Conservation (phyloP, 768 basidiomycete genomes). For the Naganishia antarctica region DNA sequence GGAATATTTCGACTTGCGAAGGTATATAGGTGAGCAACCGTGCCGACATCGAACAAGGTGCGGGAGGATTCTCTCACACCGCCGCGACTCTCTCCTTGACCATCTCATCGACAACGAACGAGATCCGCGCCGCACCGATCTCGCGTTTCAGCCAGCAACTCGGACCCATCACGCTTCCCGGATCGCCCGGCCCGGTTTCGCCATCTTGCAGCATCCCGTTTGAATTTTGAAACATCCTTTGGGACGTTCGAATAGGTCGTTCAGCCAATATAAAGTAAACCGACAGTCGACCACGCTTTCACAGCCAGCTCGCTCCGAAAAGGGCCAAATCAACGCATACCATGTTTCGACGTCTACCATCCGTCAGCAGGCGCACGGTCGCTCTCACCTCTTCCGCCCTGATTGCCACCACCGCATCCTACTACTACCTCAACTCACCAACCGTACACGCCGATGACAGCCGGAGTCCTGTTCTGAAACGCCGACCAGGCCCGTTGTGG, state of each 20-base stretch:
- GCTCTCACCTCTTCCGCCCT: slow-evolving; percentile 23
- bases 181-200: slow-evolving; percentile 21
- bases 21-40: slow-evolving; percentile 1
- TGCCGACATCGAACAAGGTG: no score
- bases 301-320: background rate
- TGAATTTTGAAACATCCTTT: background rate
- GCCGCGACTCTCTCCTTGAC: background rate
- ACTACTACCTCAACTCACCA: slow-evolving; percentile 28
- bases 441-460: slow-evolving; percentile 13
- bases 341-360: slow-evolving; percentile 26
- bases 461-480: slow-evolving; percentile 41
- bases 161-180: background rate
- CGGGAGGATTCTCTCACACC: slow-evolving; percentile 5
- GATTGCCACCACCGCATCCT: slow-evolving; percentile 14
- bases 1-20: background rate
- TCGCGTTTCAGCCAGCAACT: slow-evolving; percentile 16
- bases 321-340: background rate
- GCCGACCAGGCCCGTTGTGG: slow-evolving; percentile 51
- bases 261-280: background rate
- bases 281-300: no score
- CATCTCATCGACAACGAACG: background rate
- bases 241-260: background rate
- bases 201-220: slow-evolving; percentile 5
- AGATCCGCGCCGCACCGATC: slow-evolving; percentile 18
- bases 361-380: slow-evolving; percentile 20